These are phyloP conservation scores for Rosa chinensis DNA, from an alignment of 306 rosid species.

Conservation along the genomic window DNA sequence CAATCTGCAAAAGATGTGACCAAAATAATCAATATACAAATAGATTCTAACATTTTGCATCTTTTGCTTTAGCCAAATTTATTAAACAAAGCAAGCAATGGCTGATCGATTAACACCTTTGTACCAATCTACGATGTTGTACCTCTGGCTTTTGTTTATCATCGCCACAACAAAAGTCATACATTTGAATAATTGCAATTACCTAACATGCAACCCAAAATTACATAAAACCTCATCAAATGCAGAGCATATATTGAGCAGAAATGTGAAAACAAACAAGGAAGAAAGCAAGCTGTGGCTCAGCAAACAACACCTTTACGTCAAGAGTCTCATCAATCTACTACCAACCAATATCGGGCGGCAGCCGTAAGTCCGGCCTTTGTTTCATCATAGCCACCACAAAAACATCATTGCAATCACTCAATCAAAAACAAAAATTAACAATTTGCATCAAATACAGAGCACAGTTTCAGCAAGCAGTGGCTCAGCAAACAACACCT, in stretches of 20 bases:
- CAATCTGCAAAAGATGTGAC: constrained; percentile 51
- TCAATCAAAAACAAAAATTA: neutral
- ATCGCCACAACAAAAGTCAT: neutral
- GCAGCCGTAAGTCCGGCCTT: constrained; percentile 96
- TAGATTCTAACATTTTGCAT: neutral
- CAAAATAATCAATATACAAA: constrained; percentile 14
- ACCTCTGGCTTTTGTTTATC: neutral
- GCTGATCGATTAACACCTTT: neutral
- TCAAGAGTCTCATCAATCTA: constrained; percentile 60
- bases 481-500: constrained; percentile 74
- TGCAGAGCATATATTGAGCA: neutral
- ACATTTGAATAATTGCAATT: neutral
- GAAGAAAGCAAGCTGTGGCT: constrained; percentile 43
- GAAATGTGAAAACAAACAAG: neutral
- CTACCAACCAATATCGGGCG: constrained; percentile 50
- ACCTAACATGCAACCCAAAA: neutral
- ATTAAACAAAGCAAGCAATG: neutral
- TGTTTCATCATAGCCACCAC: constrained; percentile 69
- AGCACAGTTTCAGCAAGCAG: neutral
- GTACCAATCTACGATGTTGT: neutral
- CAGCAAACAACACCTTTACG: constrained; percentile 56
- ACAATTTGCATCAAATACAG: neutral
- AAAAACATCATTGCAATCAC: neutral
- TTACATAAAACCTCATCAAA: neutral
- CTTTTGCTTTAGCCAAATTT: neutral